These are phyloP conservation scores for Apophysomyces elegans DNA, from an alignment of 371 early-diverging fungal genomes.

Conservation along the genomic window DNA sequence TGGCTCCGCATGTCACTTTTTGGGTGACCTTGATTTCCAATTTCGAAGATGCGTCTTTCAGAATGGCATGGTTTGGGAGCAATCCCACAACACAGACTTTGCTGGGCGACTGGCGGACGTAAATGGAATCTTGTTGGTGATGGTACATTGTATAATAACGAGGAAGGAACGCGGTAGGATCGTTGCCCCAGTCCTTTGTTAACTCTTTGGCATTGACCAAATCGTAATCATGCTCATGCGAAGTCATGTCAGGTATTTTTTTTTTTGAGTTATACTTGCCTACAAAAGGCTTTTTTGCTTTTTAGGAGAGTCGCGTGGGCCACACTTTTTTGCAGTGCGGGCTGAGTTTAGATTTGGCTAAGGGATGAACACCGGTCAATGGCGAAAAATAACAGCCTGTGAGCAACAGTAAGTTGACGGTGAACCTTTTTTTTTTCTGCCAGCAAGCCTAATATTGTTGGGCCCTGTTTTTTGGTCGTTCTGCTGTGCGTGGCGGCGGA, in stretches of 20 bases:
- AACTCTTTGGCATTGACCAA: constrained; percentile 22
- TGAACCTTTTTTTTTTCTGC: too few species aligned
- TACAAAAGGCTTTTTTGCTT: too few species aligned
- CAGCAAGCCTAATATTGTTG: too few species aligned
- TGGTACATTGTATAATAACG: constrained; percentile 47
- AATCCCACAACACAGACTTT: constrained; percentile 55
- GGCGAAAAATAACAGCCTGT: too few species aligned
- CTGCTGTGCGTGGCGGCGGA: too few species aligned
- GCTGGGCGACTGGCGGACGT: constrained; percentile 55
- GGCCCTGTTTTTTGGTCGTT: too few species aligned
- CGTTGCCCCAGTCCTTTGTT: constrained; percentile 30
- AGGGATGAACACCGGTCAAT: too few species aligned
- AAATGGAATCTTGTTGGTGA: constrained; percentile 25
- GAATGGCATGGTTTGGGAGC: constrained; percentile 19
- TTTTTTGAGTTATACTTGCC: too few species aligned
- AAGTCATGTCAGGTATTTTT: neutral
- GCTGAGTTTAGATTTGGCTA: too few species aligned
- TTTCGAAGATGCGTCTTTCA: constrained; percentile 4
- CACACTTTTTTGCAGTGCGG: too few species aligned
- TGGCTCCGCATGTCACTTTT: constrained; percentile 15
- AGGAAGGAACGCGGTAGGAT: constrained; percentile 34
- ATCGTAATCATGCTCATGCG: constrained; percentile 29
- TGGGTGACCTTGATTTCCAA: constrained; percentile 11
- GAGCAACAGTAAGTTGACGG: too few species aligned
- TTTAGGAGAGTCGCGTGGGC: too few species aligned